Percentiles rank a stretch among this genome's conserved stretches.
These are phyloP conservation scores for Pulveroboletus ravenelii DNA, from an alignment of 768 basidiomycete species.

Conservation along the genomic window DNA sequence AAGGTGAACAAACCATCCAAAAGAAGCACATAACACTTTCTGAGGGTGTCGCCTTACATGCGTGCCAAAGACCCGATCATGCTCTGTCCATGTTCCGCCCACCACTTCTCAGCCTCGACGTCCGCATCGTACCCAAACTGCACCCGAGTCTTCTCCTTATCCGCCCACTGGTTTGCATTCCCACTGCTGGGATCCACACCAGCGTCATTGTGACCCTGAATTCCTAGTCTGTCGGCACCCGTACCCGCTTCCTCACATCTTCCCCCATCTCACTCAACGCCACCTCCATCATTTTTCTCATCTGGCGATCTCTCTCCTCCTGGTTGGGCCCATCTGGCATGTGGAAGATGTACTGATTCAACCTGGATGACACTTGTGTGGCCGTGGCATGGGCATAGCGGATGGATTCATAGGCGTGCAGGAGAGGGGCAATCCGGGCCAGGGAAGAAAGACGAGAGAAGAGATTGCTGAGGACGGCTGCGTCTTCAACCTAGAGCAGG, in stretches of 20 bases:
- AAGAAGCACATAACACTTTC: no score
- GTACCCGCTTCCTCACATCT: conserved; percentile 5
- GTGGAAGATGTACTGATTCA: conserved; percentile 55
- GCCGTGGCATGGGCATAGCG: conserved; percentile 45
- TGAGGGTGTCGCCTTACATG: conserved; percentile 1
- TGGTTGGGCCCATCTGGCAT: conserved; percentile 52
- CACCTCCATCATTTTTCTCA: conserved; percentile 44
- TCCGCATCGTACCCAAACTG: conserved; percentile 57
- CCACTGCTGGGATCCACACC: conserved; percentile 9
- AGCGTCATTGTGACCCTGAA: not conserved
- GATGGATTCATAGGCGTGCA: conserved; percentile 49
- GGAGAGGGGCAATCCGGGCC: conserved; percentile 40
- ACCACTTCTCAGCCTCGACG: conserved; percentile 46
- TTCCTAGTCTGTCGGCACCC: not conserved
- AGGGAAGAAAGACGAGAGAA: conserved; percentile 42
- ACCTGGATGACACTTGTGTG: conserved; percentile 45
- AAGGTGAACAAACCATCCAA: no score
- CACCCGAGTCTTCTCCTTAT: conserved; percentile 41
- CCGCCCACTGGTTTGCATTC: conserved; percentile 56
- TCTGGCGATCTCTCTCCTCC: conserved; percentile 43
- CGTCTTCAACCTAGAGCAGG: conserved; percentile 30
- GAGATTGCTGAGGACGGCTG: conserved; percentile 43
- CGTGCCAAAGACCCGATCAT: conserved; percentile 12
- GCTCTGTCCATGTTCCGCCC: conserved; percentile 32
- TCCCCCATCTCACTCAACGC: conserved; percentile 28